Evolutionary conservation across 2,329 filamentous ascomycete species (phyloP), one percentile per base, ranked within the genome.

Genomic region (Cryphonectria naterciae): DNA sequence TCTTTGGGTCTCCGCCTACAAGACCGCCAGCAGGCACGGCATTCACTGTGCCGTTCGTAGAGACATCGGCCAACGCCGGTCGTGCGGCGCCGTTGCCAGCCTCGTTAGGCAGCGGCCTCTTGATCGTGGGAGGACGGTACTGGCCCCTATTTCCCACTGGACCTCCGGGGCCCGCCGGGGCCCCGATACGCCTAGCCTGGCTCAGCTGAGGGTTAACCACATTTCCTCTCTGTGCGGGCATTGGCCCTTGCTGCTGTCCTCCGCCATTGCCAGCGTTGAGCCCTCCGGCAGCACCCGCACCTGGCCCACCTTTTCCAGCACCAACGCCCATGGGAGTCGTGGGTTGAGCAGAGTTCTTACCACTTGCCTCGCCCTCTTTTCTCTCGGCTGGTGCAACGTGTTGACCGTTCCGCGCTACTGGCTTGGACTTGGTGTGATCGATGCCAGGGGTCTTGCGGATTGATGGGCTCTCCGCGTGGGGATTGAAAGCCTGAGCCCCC

Each of bases 371-470:
- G 32, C 64, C 68, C 8, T 41, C 71, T 11, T 77, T 77, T 17
- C 75, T 75, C 66, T 78, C 77, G 1, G 74, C 46, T 1, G 85
- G 83, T 0, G 85, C 78, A 0, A 89, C 82, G 70, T 90, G 87
- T 73, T 87, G 83, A 0, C 85, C 82, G 62, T 84, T 85, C 73
- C 86, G 87, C 4, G 86, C 87, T 1, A 97, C 82, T 0, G 94
- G 93, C 67, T 91, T 91, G 5, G 92, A 95, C 67, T 89, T 91
- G 32, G 83, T 89, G 77, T 97, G 93, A 77, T 98, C 94, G 54
- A 98, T 87, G 2, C 95, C 95, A 0, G 92, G 92, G 0, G 95
- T 98, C 78, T 95, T 95, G 73, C 93, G 89, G 77, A 97, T 94
- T 0, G 94, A 96, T 0, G 95, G 94, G 73, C 91, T 93, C 76